These are phyloP conservation scores for Chlamydomonas applanata DNA, from an alignment of 139 green algal species.

Conservation along the genomic window DNA sequence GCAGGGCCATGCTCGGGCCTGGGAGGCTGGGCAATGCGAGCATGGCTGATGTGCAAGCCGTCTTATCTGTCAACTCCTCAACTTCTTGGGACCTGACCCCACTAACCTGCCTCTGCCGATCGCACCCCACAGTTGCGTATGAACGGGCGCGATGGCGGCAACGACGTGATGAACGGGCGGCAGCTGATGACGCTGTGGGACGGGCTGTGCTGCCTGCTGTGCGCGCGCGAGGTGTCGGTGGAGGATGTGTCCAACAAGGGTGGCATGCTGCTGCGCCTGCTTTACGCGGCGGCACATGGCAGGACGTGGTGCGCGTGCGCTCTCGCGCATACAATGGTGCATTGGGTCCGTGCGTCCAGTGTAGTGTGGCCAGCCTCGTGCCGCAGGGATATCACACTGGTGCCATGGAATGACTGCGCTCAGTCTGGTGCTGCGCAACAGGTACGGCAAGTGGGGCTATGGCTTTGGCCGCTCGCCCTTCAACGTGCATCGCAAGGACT, in stretches of 20 bases:
- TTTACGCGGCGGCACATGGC: slow-evolving; percentile 72
- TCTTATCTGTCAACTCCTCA: background rate
- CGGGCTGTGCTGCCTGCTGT: slow-evolving; percentile 76
- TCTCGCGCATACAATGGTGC: background rate
- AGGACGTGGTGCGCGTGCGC: slow-evolving; percentile 65
- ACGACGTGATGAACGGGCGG: slow-evolving; percentile 38
- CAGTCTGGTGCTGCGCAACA: too few relatives aligned
- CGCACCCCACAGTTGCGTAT: slow-evolving; percentile 44
- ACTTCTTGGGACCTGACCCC: background rate
- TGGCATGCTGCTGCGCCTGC: slow-evolving; percentile 87
- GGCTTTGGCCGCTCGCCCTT: slow-evolving; percentile 84
- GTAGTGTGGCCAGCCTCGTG: too few relatives aligned
- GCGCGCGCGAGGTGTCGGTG: slow-evolving; percentile 62
- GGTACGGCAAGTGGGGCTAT: slow-evolving; percentile 94
- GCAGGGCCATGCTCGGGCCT: too few relatives aligned
- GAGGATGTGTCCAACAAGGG: slow-evolving; percentile 94
- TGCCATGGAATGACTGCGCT: too few relatives aligned
- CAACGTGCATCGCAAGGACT: slow-evolving; percentile 68
- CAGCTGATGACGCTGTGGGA: slow-evolving; percentile 95
- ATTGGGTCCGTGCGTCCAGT: too few relatives aligned
- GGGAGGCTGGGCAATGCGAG: too few relatives aligned
- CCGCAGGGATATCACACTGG: too few relatives aligned
- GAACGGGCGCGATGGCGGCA: slow-evolving; percentile 52
- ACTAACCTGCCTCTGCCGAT: background rate
- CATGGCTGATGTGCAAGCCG: too few relatives aligned